Conservation (phyloP, 306 rosid species). For the Rubus parviflorus region DNA sequence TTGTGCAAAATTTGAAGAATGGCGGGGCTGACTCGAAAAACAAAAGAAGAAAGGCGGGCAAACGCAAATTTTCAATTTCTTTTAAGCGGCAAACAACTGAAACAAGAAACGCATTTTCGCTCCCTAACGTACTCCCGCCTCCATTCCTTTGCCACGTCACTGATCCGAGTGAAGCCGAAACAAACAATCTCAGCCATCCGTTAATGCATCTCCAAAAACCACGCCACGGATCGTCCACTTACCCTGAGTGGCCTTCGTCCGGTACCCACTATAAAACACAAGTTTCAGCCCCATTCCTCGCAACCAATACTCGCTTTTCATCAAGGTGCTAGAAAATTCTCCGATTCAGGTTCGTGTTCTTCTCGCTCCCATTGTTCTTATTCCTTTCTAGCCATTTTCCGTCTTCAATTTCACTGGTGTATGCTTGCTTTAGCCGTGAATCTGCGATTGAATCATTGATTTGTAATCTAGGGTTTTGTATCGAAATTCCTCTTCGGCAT, state of each 20-base stretch:
- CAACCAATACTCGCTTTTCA: not conserved
- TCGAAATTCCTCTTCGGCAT: not conserved
- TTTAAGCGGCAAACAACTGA: not conserved
- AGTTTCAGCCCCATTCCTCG: not conserved
- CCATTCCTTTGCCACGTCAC: slow-evolving; percentile 18
- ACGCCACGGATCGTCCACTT: not conserved
- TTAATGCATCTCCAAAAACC: not conserved
- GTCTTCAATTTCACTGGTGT: too few species aligned
- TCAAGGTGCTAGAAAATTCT: not conserved
- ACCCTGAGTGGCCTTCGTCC: not conserved
- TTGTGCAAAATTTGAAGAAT: too few species aligned
- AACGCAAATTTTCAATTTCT: not conserved
- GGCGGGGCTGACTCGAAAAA: too few species aligned
- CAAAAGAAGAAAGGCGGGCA: too few species aligned
- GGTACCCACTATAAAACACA: not conserved
- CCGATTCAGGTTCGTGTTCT: not conserved
- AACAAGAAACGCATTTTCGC: too few species aligned
- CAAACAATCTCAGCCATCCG: not conserved
- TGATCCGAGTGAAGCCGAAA: slow-evolving; percentile 14
- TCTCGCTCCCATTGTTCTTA: not conserved
- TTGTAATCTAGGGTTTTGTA: not conserved
- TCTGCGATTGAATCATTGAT: not conserved
- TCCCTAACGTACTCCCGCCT: not conserved
- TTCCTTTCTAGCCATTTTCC: too few species aligned
- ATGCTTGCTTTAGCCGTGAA: too few species aligned